Base-by-base conservation (phyloP, 2,329 filamentous ascomycete species). In the Nemania sp. region DNA sequence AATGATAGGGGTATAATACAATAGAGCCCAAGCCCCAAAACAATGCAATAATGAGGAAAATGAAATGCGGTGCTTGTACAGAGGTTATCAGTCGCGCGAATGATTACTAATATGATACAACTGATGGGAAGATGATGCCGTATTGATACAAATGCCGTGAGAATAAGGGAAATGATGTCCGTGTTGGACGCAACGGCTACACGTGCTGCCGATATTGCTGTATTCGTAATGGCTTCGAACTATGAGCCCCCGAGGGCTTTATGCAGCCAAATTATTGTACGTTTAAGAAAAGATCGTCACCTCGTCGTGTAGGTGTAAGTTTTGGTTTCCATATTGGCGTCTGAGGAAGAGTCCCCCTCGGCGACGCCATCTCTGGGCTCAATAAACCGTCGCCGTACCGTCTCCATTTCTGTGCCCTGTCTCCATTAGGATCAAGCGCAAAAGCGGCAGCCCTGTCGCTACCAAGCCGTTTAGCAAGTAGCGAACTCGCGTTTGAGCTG, bases 261-360 rank as follows among this genome's bases (percentile, higher is more conserved):
- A 17, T 3, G 9, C 3, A 28, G 24, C 3, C 12, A n/a, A n/a
- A 39, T 67, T 60, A 83, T 56, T 77, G 75, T 57, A 84, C 80
- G 60, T 80, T 79, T 61, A 84, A 64, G 60, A 80, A 86, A 54
- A 90, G 65, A 66, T 89, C 85, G 22, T 86, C 82, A 0, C 87
- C 86, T 43, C 83, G 77, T 56, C 84, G 74, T 52, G 83, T 85
- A 2, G 87, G 87, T 40, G 86, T 90, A 62, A 90, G 64, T 60
- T 78, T 80, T 3, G 86, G 86, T 61, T 84, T 75, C 83, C 84
- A 86, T 1, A 77, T 77, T 0, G 83, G 83, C 31, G 78, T 80
- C 30, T 68, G 69, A 1, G 78, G 77, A 36, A 77, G 63, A 6
- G 55, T 62, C 23, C 55, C 54, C 40, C 49, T 60, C 7, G 64